phyloP scores from a whole-genome alignment of 2,329 filamentous ascomycete genomes.

The Venturia nashicola region DNA sequence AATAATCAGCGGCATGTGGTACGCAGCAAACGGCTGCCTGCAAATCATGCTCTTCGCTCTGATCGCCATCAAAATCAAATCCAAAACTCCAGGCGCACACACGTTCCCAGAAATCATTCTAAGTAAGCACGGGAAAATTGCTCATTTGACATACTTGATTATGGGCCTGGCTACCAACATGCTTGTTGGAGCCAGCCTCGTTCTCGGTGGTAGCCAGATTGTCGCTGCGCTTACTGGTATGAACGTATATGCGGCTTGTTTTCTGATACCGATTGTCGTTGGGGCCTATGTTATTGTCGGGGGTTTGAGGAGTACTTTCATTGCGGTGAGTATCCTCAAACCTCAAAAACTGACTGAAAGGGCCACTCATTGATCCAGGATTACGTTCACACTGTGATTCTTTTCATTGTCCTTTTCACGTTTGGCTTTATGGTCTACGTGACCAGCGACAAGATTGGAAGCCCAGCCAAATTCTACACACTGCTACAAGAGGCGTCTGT shows the following conservation, averaged over 20 bases:
- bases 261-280: conserved; percentile 17
- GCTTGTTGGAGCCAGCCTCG: conserved; percentile 27
- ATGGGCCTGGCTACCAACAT: conserved; percentile 30
- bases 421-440: conserved; percentile 35
- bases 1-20: conserved; percentile 25
- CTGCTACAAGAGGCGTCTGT: conserved; percentile 33
- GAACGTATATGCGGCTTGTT: conserved; percentile 15
- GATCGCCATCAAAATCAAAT: conserved; percentile 31
- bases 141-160: conserved; percentile 29
- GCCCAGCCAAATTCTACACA: conserved; percentile 36
- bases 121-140: conserved; percentile 24
- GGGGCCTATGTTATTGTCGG: conserved; percentile 17
- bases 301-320: conserved; percentile 17
- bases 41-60: conserved; percentile 31
- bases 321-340: conserved; percentile 24
- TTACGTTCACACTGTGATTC: conserved; percentile 34
- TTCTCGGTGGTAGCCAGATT: conserved; percentile 27
- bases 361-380: not conserved
- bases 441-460: conserved; percentile 34
- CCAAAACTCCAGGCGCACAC: conserved; percentile 27
- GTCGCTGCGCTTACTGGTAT: conserved; percentile 24
- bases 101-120: conserved; percentile 32
- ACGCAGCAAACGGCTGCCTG: conserved; percentile 27
- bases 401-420: conserved; percentile 41
- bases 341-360: conserved; percentile 18